These are phyloP conservation scores for Pelargonium cotyledonis DNA, from an alignment of 441 rosid genomes.

Conservation along the genomic window DNA sequence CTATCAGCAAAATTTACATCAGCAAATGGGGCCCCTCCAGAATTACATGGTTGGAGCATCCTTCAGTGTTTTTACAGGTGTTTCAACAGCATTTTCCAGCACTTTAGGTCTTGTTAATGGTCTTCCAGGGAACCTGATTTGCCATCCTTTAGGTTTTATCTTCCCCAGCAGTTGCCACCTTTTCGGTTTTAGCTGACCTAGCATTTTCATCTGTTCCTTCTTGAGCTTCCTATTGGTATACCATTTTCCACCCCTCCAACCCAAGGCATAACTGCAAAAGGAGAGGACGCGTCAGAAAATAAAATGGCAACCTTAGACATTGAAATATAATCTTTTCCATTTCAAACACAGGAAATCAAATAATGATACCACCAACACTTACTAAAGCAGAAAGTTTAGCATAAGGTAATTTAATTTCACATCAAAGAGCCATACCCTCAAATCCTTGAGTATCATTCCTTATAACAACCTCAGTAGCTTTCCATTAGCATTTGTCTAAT, in stretches of 20 bases:
- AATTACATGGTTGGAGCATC: constrained; percentile 18
- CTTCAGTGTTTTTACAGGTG: constrained; percentile 25
- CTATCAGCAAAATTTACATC: constrained; percentile 3
- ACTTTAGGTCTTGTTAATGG: constrained; percentile 33
- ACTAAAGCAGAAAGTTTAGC: too few species aligned
- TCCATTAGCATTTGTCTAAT: background rate
- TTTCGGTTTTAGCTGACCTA: constrained; percentile 61
- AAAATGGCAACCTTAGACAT: background rate
- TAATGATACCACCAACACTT: too few species aligned
- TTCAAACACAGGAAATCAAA: too few species aligned
- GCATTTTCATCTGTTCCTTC: constrained; percentile 69
- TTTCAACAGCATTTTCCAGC: constrained; percentile 20
- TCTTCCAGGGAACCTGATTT: constrained; percentile 46
- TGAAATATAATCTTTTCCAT: background rate
- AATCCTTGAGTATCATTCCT: background rate
- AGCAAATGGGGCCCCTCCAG: constrained; percentile 16
- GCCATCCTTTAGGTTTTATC: constrained; percentile 50
- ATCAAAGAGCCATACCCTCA: background rate
- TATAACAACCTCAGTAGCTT: background rate
- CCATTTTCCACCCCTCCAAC: constrained; percentile 95
- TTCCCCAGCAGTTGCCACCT: constrained; percentile 61
- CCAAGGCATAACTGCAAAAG: constrained; percentile 62
- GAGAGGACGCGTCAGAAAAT: background rate
- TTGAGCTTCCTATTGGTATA: constrained; percentile 67
- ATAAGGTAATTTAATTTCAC: background rate